Evolutionary conservation across 2,329 filamentous ascomycete genomes (phyloP).

Genomic region (Allantophomopsis cytisporea): DNA sequence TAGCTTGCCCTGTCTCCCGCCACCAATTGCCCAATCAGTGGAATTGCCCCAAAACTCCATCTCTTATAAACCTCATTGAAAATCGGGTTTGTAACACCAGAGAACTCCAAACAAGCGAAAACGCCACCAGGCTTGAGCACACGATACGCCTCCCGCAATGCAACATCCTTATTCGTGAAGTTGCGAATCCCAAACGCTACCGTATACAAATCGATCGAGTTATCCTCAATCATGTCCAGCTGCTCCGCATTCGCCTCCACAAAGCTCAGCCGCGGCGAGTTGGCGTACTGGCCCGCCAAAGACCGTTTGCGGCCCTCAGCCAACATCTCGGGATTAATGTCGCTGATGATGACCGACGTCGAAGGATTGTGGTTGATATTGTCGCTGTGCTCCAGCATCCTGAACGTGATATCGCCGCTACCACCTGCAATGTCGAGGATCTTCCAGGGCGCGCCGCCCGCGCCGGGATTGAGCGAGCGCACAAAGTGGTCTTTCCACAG

Average conservation of each 20-base stretch:
- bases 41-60: conserved; percentile 92
- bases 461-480: conserved; percentile 63
- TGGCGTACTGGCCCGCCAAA: conserved; percentile 33
- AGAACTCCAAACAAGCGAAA: conserved; percentile 94
- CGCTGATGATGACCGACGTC: conserved; percentile 78
- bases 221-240: conserved; percentile 49
- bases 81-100: conserved; percentile 57
- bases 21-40: conserved; percentile 87
- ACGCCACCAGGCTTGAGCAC: conserved; percentile 90
- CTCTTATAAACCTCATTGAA: conserved; percentile 84
- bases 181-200: conserved; percentile 97
- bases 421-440: conserved; percentile 95
- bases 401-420: conserved; percentile 95
- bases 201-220: conserved; percentile 86
- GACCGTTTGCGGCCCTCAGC: conserved; percentile 75
- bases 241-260: conserved; percentile 83
- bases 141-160: conserved; percentile 70
- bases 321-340: conserved; percentile 95
- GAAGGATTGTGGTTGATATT: conserved; percentile 66
- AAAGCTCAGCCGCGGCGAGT: conserved; percentile 53
- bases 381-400: conserved; percentile 80
- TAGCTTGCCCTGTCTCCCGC: conserved; percentile 92
- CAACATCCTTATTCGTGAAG: conserved; percentile 82
- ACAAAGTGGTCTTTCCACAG: conserved; percentile 98
- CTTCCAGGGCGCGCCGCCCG: conserved; percentile 42